Percentiles rank a stretch among this genome's conserved stretches.
phyloP scores from a whole-genome alignment of 768 basidiomycete species.

The Kwoniella botswanensis region DNA sequence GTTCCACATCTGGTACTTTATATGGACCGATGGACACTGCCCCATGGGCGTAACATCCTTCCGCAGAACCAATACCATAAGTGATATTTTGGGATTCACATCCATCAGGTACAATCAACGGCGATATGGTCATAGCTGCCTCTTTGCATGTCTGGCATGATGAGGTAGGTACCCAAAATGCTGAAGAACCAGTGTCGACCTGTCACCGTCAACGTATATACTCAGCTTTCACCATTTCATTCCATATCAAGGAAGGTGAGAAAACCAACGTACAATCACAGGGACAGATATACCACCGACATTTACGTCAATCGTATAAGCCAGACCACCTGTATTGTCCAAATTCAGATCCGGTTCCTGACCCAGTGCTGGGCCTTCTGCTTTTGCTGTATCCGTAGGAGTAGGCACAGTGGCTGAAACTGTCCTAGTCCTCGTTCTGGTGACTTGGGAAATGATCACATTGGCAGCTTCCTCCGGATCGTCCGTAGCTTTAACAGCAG shows the following conservation, averaged over 20 bases:
- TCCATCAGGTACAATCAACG: slow-evolving; percentile 1
- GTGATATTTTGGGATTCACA: slow-evolving; percentile 9
- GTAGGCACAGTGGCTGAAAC: slow-evolving; percentile 4
- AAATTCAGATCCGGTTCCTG: slow-evolving; percentile 13
- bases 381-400: slow-evolving; percentile 1
- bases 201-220: background rate
- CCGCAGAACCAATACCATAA: slow-evolving; percentile 14
- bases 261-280: slow-evolving; percentile 14
- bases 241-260: background rate
- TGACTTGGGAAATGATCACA: slow-evolving; percentile 12
- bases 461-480: slow-evolving; percentile 11
- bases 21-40: slow-evolving; percentile 11
- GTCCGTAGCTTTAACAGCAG: background rate
- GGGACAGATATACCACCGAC: slow-evolving; percentile 15
- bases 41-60: slow-evolving; percentile 6
- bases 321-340: slow-evolving; percentile 20
- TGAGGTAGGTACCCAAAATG: slow-evolving; percentile 11
- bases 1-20: slow-evolving; percentile 9
- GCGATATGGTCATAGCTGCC: slow-evolving; percentile 11
- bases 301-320: slow-evolving; percentile 20
- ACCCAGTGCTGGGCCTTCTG: background rate
- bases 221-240: no score
- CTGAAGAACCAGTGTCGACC: slow-evolving; percentile 8
- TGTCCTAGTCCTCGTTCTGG: slow-evolving; percentile 8
- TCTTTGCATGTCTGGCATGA: slow-evolving; percentile 6